Evolutionary conservation across 768 basidiomycete genomes (phyloP), one percentile per base, ranked within the genome.

Genomic region (Cytidiella melzeri): DNA sequence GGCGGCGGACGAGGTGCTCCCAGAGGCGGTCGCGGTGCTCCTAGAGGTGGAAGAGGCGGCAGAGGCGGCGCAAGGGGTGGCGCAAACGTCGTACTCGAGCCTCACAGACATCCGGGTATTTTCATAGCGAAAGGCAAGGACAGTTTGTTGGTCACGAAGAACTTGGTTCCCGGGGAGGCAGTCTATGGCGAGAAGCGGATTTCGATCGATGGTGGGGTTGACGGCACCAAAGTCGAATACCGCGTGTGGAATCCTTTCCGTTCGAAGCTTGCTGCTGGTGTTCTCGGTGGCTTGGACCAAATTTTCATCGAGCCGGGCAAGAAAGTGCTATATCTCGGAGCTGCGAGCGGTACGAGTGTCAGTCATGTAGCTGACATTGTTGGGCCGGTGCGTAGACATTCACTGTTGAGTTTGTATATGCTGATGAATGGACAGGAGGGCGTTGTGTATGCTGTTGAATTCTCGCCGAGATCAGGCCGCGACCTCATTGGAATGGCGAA

Each of bases 191-290:
- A 99, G 70, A 99, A 99, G 74, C 79, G 95, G 64, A 92, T 97
- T 68, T 81, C 85, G 13, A 80, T 97, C 61, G 91, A 93, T 12
- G 72, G 70, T 18, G 82, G 76, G 39, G 79, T 74, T 18, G 87
- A 86, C 39, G 85, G 78, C 38, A 87, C 85, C 51, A 99, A 99
- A 73, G 76, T 82, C 56, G 96, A 99, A 70, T 99, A 97, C 70
- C 79, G 96, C 48, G 96, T 99, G 25, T 99, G 96, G 96, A 99
- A 99, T 73, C 96, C 96, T 41, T 99, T 99, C 83, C 80, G 96
- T 57, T 83, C 80, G 64, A 99, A 98, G 75, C 68, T 99, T 57
- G 96, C 96, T 25, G 96, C 96, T 30, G 96, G 96, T 67, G 89
- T 98, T 43, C 73, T 98, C 52, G 91, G 93, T 55, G 96, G 96